These are phyloP conservation scores for Aurifilum marmelostoma DNA, from an alignment of 2,329 filamentous ascomycete genomes.

Conservation along the genomic window DNA sequence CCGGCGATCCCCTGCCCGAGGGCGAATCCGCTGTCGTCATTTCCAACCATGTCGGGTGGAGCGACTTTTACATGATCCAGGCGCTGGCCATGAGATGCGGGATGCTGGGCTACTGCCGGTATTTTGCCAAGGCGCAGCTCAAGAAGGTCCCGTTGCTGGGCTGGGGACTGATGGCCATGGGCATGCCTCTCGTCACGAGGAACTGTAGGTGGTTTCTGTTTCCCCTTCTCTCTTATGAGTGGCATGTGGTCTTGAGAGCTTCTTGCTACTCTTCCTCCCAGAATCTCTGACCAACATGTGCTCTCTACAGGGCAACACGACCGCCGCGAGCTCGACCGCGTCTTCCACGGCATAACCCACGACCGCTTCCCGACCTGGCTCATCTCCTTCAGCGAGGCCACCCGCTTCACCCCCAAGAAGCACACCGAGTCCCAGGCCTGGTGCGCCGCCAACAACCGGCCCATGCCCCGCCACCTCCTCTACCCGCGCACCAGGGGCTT, in stretches of 20 bases:
- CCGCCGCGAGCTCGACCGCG: conserved; percentile 56
- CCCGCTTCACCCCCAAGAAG: conserved; percentile 59
- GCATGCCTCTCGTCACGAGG: conserved; percentile 65
- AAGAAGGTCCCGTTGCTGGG: conserved; percentile 63
- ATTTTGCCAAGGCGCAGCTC: conserved; percentile 65
- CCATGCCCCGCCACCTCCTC: conserved; percentile 59
- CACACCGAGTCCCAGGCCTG: conserved; percentile 54
- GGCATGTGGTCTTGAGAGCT: too few relatives aligned
- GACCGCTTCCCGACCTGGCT: conserved; percentile 63
- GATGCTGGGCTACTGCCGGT: conserved; percentile 65
- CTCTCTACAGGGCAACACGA: conserved; percentile 40
- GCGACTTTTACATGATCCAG: conserved; percentile 68
- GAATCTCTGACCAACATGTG: not conserved
- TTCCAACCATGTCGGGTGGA: conserved; percentile 63
- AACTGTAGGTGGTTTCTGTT: conserved; percentile 55
- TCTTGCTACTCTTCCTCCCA: not conserved
- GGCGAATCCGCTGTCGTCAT: conserved; percentile 65
- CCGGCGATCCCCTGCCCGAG: conserved; percentile 53
- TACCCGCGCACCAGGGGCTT: conserved; percentile 66
- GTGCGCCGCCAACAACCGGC: conserved; percentile 54
- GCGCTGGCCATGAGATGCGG: conserved; percentile 54
- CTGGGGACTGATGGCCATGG: conserved; percentile 67
- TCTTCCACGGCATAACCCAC: conserved; percentile 58
- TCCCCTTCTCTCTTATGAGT: not conserved
- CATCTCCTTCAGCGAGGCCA: conserved; percentile 67